Base-by-base conservation (phyloP, 1,284 basidiomycete species). In the Tilletia indica region DNA sequence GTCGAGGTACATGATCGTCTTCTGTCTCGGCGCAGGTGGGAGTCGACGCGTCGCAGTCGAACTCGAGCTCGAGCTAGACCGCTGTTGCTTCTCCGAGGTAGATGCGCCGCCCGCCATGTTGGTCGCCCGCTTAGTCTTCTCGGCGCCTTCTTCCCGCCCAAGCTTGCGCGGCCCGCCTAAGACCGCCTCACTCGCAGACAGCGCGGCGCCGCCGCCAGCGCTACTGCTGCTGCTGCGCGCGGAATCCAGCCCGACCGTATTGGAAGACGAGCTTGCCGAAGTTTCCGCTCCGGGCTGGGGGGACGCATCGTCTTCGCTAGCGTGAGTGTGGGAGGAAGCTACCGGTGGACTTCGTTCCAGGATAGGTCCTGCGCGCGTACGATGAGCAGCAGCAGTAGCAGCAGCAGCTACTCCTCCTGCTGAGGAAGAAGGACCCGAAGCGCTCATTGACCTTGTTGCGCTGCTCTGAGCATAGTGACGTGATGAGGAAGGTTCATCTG, bases 1-100 rank as follows among this genome's bases (percentile, higher is more conserved):
- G 25, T 69, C 61, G 2, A 80, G 47, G 56, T 80, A 72, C 48
- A 77, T 72, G 49, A 80, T 74, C 21, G 79, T 77, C 72, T 77
- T 78, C 69, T 72, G 64, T 21, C 72, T 67, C 16, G 75, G 73
- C 8, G 75, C 75, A 0, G 70, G 71, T 4, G 78, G 78, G 11
- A 79, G 72, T 2, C 21, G 12, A 47, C 45, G 64, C 42, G 45
- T 16, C 4, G 39, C 16, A 38, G 4, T 38, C 36, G 64, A 31
- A 42, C 19, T 38, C 16, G 38, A 45, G 39, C 64, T 25, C 25
- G 19, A 19, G 61, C 25, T n/a, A 8, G 51, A n/a, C 12, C 51
- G 19, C 25, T 54, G n/a, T 3, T 36, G 16, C 63, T 42, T 66
- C 25, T 66, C 25, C 2, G 25, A 31, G 25, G 25, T 31, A 31